phyloP scores from a whole-genome alignment of 129 eudicot genomes.

The Tagetes patula region DNA sequence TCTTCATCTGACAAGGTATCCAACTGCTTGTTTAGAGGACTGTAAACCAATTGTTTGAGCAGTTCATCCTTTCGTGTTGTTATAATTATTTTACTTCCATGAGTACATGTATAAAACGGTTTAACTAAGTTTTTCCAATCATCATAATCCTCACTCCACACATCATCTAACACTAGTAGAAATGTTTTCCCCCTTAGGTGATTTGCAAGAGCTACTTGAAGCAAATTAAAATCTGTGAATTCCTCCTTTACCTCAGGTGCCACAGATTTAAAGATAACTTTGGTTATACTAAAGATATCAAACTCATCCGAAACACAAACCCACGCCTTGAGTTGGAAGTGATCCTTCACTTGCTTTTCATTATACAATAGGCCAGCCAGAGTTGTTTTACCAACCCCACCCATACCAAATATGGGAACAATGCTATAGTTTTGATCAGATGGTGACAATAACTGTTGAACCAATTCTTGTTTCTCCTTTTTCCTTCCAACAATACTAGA shows the following conservation, averaged over 20 bases:
- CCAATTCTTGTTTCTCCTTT: background rate
- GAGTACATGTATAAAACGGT: background rate
- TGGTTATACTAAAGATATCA: background rate
- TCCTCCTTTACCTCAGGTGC: background rate
- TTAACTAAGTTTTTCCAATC: background rate
- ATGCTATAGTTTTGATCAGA: background rate
- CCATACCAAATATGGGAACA: background rate
- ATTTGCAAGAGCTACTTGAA: constrained; percentile 4
- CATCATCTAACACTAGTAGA: background rate
- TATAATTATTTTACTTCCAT: constrained; percentile 4
- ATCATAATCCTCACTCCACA: background rate
- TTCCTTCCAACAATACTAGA: background rate
- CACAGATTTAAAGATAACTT: background rate
- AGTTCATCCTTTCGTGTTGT: constrained; percentile 6
- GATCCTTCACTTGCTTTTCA: background rate
- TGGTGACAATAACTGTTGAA: background rate
- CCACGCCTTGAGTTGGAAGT: background rate
- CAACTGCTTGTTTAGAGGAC: background rate
- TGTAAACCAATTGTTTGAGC: background rate
- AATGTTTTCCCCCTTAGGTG: background rate
- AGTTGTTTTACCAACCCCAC: background rate
- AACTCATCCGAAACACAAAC: background rate
- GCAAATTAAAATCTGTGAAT: background rate
- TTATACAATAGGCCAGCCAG: background rate
- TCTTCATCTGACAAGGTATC: background rate